Evolutionary conservation across 176 grass and related monocot genomes (phyloP), one percentile per base, ranked within the genome.

Genomic region (Musa acuminata): DNA sequence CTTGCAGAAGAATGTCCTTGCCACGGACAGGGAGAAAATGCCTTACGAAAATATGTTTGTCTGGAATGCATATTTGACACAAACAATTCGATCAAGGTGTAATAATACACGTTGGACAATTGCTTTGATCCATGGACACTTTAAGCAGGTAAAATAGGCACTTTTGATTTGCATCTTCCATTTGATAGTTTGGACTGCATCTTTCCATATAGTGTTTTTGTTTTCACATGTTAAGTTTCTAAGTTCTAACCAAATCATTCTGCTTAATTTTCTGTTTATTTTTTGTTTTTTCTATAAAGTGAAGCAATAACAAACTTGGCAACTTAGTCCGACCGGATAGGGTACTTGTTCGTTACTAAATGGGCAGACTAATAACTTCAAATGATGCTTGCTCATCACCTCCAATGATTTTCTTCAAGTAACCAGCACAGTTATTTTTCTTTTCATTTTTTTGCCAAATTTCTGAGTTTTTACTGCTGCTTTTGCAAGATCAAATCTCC

Each of bases 41-140:
- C 88, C 88, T 53, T 98, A 91, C 43, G 86, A 98, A 67, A 93
- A 98, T 82, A 82, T 98, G 57, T 98, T 98, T 71, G 90, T 98
- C 7, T 98, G 95, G 95, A 98, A 98, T 69, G 81, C 86, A 79
- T 98, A 89, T 75, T 65, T 98, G 53, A 93, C 95, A 72, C 79
- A 87, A 71, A 86, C 90, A 62, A 79, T 93, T 78, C 81, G 95
- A 17, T 98, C 86, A 78, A 98, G 86, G 80, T 98, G 90, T 72
- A 72, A 51, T 69, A 98, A 98, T 81, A 87, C 88, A 76, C 84
- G 88, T 57, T 98, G 95, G 95, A 98, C 86, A 64, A 82, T 98
- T 79, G 80, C 90, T 83, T 87, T 98, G 67, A 90, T 98, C 71
- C 95, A 98, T 68, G 95, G 95, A 16, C 89, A 98, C 78, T 98